Evolutionary conservation across 805 yeast species (phyloP).

Genomic region (Barnettozyma sp.): DNA sequence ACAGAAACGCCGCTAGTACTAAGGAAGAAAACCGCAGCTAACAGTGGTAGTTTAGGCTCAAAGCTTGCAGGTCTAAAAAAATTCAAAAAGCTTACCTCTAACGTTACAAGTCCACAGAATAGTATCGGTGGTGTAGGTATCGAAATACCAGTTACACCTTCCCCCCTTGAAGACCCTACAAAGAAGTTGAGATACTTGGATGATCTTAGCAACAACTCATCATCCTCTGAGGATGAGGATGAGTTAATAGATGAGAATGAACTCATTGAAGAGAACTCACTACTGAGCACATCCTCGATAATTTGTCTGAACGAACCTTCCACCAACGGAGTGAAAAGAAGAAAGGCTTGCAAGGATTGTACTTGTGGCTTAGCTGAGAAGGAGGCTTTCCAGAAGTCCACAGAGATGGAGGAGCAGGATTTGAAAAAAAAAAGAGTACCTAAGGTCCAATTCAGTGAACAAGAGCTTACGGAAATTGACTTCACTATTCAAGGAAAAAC

Average conservation of each 20-base stretch:
- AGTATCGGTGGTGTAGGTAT: not conserved
- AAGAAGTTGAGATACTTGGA: slow-evolving; percentile 21
- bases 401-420: slow-evolving; percentile 33
- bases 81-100: slow-evolving; percentile 21
- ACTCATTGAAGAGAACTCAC: slow-evolving; percentile 26
- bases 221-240: slow-evolving; percentile 23
- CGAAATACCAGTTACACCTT: slow-evolving; percentile 16
- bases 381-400: slow-evolving; percentile 53
- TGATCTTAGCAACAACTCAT: slow-evolving; percentile 9
- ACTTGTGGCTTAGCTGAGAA: slow-evolving; percentile 92
- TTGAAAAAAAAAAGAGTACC: slow-evolving; percentile 28
- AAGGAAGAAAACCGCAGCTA: slow-evolving; percentile 10
- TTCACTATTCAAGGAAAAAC: slow-evolving; percentile 95
- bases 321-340: slow-evolving; percentile 51
- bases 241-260: slow-evolving; percentile 34
- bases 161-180: slow-evolving; percentile 13
- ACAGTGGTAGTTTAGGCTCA: slow-evolving; percentile 14
- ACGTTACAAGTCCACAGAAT: no score
- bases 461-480: slow-evolving; percentile 84
- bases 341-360: slow-evolving; percentile 97
- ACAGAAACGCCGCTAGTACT: slow-evolving; percentile 8
- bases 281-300: slow-evolving; percentile 33
- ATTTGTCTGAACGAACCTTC: slow-evolving; percentile 38
- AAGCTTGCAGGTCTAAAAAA: slow-evolving; percentile 24
- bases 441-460: slow-evolving; percentile 43